phyloP scores from a whole-genome alignment of 441 rosid species.

The Aleurites moluccanus region DNA sequence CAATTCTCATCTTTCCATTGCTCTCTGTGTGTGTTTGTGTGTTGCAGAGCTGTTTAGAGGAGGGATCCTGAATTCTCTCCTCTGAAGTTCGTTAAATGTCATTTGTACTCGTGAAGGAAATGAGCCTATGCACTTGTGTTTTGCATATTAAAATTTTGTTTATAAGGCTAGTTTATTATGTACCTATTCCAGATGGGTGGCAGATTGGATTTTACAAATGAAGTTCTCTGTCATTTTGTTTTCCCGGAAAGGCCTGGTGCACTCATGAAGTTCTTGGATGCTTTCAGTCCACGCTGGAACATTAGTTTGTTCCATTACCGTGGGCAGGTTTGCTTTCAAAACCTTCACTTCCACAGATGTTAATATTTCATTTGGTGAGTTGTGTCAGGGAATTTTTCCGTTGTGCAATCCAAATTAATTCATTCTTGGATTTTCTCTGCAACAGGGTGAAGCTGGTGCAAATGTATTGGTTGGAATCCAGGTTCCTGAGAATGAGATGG shows the following conservation, averaged over 20 bases:
- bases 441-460: slow-evolving; percentile 94
- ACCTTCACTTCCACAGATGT: neutral
- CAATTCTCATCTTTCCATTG: neutral
- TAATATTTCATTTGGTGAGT: slow-evolving; percentile 2
- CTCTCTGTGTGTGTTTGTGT: neutral
- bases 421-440: neutral
- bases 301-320: slow-evolving; percentile 96
- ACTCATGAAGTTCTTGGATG: slow-evolving; percentile 81
- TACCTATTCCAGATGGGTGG: slow-evolving; percentile 72
- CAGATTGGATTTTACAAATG: slow-evolving; percentile 57
- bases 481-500: slow-evolving; percentile 52
- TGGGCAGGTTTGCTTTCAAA: slow-evolving; percentile 54
- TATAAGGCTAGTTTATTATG: neutral
- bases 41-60: neutral
- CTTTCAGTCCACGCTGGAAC: slow-evolving; percentile 95
- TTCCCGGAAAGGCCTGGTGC: slow-evolving; percentile 97
- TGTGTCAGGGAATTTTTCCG: neutral
- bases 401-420: slow-evolving; percentile 7
- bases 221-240: slow-evolving; percentile 71
- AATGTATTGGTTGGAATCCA: slow-evolving; percentile 93
- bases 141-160: neutral
- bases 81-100: neutral
- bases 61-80: neutral
- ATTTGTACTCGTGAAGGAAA: neutral
- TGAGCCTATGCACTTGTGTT: neutral